Evolutionary conservation across 2,329 filamentous ascomycete genomes (phyloP).

Genomic region (Penicillium sp.): DNA sequence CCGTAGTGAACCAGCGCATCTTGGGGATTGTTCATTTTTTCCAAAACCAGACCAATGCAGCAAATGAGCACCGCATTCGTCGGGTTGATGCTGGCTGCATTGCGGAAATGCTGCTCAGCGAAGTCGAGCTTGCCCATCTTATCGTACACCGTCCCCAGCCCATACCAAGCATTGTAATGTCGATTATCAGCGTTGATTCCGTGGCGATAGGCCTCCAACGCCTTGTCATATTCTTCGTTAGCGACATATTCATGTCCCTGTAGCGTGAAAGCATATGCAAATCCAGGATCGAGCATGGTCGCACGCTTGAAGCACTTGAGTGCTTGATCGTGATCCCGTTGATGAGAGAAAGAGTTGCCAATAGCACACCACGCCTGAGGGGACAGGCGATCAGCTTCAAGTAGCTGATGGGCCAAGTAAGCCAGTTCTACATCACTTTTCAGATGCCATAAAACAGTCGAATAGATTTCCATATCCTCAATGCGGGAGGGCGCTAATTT

Average conservation of each 20-base stretch:
- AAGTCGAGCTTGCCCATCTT: constrained; percentile 88
- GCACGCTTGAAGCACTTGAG: constrained; percentile 92
- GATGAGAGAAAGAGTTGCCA: constrained; percentile 90
- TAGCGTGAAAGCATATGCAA: constrained; percentile 92
- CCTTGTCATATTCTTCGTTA: constrained; percentile 97
- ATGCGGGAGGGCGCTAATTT: constrained; percentile 76
- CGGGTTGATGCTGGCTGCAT: constrained; percentile 84
- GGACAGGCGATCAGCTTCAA: constrained; percentile 82
- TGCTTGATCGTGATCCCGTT: constrained; percentile 90
- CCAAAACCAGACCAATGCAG: constrained; percentile 84
- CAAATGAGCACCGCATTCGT: constrained; percentile 90
- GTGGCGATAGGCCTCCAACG: constrained; percentile 78
- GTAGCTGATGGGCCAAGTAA: constrained; percentile 84
- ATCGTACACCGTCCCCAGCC: constrained; percentile 75
- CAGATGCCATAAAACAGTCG: constrained; percentile 97
- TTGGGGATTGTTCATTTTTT: constrained; percentile 79
- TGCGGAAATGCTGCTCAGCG: constrained; percentile 86
- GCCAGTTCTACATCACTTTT: constrained; percentile 90
- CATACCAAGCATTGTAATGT: constrained; percentile 99
- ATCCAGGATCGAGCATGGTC: constrained; percentile 82
- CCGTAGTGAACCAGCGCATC: constrained; percentile 78
- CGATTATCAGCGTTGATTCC: constrained; percentile 82
- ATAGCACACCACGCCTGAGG: constrained; percentile 95
- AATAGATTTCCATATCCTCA: constrained; percentile 97
- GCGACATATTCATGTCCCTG: constrained; percentile 94